Conservation (phyloP, 1,139 yeast species). For the Geotrichum histeridarum region DNA sequence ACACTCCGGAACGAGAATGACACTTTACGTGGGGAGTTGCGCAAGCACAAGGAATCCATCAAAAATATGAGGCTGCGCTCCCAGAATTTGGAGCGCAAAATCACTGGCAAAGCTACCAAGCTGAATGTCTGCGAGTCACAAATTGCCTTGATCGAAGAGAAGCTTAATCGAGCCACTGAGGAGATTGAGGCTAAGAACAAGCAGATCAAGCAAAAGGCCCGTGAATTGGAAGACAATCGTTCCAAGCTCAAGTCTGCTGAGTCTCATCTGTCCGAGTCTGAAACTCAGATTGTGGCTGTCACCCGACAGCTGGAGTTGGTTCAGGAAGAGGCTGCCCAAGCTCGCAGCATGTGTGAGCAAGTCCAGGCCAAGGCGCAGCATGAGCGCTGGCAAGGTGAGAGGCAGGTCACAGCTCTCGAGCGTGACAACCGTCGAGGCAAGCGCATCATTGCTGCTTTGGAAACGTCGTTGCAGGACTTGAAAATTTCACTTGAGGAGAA, state of each 20-base stretch:
- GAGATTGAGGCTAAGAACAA: constrained; percentile 5
- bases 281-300: not conserved
- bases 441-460: constrained; percentile 29
- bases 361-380: constrained; percentile 3
- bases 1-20: constrained; percentile 12
- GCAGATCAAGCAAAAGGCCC: not conserved
- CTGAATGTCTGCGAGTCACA: not conserved
- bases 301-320: not conserved
- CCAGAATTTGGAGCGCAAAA: constrained; percentile 7
- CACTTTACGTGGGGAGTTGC: not conserved
- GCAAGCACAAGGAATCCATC: not conserved
- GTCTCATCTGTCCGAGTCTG: constrained; percentile 2
- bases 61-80: not conserved
- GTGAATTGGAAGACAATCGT: constrained; percentile 4
- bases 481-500: constrained; percentile 38
- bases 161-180: not conserved
- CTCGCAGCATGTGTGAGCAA: not conserved
- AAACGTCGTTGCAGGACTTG: constrained; percentile 34
- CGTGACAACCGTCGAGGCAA: constrained; percentile 30
- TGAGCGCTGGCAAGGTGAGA: constrained; percentile 22
- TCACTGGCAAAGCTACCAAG: constrained; percentile 3
- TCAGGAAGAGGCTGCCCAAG: not conserved
- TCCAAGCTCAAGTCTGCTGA: not conserved
- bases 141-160: not conserved
- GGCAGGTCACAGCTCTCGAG: constrained; percentile 29